Evolutionary conservation across 805 yeast species (phyloP), one percentile per base, ranked within the genome.

Genomic region (Saccharomycopsis amapae): DNA sequence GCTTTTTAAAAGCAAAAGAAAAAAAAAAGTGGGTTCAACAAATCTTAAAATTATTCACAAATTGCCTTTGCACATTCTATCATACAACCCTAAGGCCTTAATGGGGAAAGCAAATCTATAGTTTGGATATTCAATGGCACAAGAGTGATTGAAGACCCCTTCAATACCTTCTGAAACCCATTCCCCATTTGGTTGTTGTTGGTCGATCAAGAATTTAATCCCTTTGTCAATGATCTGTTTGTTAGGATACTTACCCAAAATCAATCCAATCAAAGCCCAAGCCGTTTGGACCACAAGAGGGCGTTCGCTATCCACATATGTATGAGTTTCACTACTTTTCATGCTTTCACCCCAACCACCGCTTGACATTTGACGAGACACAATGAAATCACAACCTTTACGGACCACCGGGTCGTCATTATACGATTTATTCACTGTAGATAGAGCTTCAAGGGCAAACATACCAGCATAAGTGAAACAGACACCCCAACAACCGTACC

Each of bases 401-500:
- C 69, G 65, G 5, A 86, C 95, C 2, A 66, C 62, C 5, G 68
- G 74, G 33, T 82, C 76, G 56, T 81, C 86, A 1, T 57, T 58
- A 60, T 88, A 90, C 2, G 58, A 66, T 47, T 73, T 72, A 1
- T 80, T 85, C 23, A 82, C 81, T 3, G 90, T 76, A 23, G 77
- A 68, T 40, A 93, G 69, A 0, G 97, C 97, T 56, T 93, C 99
- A 24, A 93, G 63, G 0, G 99, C 99, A 74, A 93, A 93, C 98
- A 93, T 93, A 1, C 88, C 85, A 0, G 97, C 97, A 62, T 93
- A 93, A 0, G 96, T 85, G 60, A 73, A 88, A 60, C 99, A 93
- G 4, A 93, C 81, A 31, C 98, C 99, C 99, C 99, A 93, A 34
- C 87, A 79, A 1, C 99, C 99, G 61, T 89, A 94, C 97, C 97